These are phyloP conservation scores for Rhodomyrtus psidioides DNA, from an alignment of 441 rosid genomes.

Conservation along the genomic window DNA sequence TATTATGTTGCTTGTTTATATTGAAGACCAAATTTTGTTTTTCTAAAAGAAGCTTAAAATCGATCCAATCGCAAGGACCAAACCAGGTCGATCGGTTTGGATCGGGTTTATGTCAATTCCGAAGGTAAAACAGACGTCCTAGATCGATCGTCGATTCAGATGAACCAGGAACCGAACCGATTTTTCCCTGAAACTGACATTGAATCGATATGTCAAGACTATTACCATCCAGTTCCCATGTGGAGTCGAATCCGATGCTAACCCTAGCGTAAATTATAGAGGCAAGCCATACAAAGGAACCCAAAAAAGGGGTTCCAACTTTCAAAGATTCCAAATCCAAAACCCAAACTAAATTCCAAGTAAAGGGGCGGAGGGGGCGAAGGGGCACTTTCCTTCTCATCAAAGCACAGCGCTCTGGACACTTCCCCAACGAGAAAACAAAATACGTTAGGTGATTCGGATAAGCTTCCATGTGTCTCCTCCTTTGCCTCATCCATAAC, in stretches of 20 bases:
- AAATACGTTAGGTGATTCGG: constrained; percentile 20
- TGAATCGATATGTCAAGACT: background rate
- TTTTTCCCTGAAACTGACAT: fast-evolving
- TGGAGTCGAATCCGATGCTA: fast-evolving
- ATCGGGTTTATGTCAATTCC: fast-evolving
- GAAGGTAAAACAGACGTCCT: fast-evolving
- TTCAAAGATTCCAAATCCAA: background rate
- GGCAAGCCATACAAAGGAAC: background rate
- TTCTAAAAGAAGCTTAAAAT: background rate
- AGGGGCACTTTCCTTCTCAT: constrained; percentile 1
- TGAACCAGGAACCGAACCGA: fast-evolving
- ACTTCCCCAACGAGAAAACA: background rate
- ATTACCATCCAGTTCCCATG: fast-evolving
- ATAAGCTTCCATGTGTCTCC: constrained; percentile 22
- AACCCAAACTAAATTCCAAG: background rate
- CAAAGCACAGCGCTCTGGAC: background rate
- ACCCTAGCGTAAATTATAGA: background rate
- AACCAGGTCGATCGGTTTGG: background rate
- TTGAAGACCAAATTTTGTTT: fast-evolving
- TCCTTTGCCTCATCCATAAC: background rate
- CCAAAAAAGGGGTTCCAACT: background rate
- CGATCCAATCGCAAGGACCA: fast-evolving
- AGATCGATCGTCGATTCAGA: background rate
- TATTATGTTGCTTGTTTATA: background rate
- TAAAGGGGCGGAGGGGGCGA: background rate